phyloP scores from a whole-genome alignment of 2,329 filamentous ascomycete species.

The Cucurbitaria berberidis region DNA sequence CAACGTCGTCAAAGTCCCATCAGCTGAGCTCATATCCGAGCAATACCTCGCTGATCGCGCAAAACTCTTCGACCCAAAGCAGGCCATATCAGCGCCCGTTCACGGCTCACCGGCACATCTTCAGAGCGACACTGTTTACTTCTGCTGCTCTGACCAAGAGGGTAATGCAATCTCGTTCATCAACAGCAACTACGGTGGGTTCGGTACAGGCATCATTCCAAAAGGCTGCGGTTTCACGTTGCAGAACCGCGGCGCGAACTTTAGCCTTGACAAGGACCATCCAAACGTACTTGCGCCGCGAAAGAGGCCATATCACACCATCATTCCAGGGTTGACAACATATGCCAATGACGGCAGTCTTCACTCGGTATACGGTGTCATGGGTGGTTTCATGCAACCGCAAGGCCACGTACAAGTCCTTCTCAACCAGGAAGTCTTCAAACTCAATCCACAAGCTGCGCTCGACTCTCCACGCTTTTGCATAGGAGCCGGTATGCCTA shows the following conservation, averaged over 20 bases:
- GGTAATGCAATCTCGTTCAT: conserved; percentile 97
- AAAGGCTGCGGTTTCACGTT: conserved; percentile 87
- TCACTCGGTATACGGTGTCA: conserved; percentile 90
- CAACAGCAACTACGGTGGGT: conserved; percentile 90
- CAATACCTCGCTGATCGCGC: conserved; percentile 75
- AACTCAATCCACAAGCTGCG: conserved; percentile 82
- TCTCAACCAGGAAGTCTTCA: conserved; percentile 84
- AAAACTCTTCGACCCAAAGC: conserved; percentile 64
- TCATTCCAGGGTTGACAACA: conserved; percentile 91
- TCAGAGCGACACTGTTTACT: conserved; percentile 93
- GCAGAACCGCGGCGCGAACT: conserved; percentile 91
- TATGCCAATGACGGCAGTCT: conserved; percentile 74
- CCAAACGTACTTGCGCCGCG: conserved; percentile 80
- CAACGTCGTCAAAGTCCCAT: conserved; percentile 71
- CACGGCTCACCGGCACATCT: conserved; percentile 80
- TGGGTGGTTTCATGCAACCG: conserved; percentile 99
- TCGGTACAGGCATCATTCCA: conserved; percentile 87
- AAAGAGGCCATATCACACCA: conserved; percentile 96
- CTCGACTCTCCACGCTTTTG: conserved; percentile 92
- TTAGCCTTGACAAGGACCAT: conserved; percentile 72
- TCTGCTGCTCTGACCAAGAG: conserved; percentile 77
- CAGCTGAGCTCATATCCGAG: conserved; percentile 70
- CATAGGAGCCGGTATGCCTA: conserved; percentile 75
- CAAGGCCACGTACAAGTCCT: conserved; percentile 95
- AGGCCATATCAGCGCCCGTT: conserved; percentile 60